phyloP scores from a whole-genome alignment of 1,284 basidiomycete species.

The Ganoderma multipileum region DNA sequence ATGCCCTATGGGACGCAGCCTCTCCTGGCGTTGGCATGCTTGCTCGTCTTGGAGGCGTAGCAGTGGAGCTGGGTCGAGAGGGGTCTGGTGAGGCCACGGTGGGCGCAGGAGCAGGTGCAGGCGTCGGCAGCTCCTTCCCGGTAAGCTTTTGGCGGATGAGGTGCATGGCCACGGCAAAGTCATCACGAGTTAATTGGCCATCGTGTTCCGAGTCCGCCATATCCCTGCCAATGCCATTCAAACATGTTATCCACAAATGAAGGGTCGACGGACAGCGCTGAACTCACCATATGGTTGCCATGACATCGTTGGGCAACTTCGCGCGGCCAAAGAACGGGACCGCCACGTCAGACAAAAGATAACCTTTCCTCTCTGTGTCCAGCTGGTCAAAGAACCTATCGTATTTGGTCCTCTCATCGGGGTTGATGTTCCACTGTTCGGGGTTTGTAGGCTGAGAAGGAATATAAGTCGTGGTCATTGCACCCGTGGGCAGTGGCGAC shows the following conservation, averaged over 20 bases:
- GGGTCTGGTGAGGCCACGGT: conserved; percentile 1
- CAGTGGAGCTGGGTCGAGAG: not conserved
- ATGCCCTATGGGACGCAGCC: not conserved
- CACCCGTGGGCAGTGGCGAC: conserved; percentile 14
- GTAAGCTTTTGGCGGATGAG: conserved; percentile 88
- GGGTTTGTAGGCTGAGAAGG: conserved; percentile 20
- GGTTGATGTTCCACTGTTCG: conserved; percentile 80
- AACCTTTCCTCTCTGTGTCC: conserved; percentile 79
- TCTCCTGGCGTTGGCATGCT: not conserved
- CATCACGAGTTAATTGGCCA: conserved; percentile 88
- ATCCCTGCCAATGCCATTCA: conserved; percentile 79
- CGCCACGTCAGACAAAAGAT: conserved; percentile 91
- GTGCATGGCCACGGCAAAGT: conserved; percentile 97
- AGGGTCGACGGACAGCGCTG: conserved; percentile 10
- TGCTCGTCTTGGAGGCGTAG: conserved; percentile 4
- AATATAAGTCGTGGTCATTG: conserved; percentile 10
- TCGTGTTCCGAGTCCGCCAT: conserved; percentile 91
- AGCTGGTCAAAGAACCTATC: conserved; percentile 89
- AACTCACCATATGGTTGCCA: conserved; percentile 90
- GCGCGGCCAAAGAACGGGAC: conserved; percentile 97
- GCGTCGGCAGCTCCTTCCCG: conserved; percentile 78
- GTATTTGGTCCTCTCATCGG: conserved; percentile 79
- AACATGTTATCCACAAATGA: not conserved
- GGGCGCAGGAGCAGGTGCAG: conserved; percentile 7
- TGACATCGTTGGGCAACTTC: conserved; percentile 81